Evolutionary conservation across 208 protist species (phyloP), one percentile per base, ranked within the genome.

Genomic region (Acanthamoeba royreba): DNA sequence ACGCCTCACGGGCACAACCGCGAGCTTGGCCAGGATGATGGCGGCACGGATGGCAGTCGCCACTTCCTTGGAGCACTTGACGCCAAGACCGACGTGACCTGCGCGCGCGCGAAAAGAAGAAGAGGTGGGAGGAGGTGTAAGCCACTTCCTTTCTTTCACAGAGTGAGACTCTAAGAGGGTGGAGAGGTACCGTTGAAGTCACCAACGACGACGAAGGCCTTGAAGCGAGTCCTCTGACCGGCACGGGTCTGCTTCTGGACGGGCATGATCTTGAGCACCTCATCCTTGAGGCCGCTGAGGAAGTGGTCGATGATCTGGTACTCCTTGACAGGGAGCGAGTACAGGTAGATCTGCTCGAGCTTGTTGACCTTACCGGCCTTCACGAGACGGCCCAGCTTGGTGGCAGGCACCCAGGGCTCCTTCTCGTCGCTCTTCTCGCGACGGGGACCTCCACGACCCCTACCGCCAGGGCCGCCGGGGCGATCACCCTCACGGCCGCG

Each of bases 251-350:
- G 99, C 98, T 99, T 99, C 98, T 99, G 99, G 63, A 99, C 99
- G 92, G 99, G 98, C 96, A 98, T 98, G 95, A 99, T 99, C 96
- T 99, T 99, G 98, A 99, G 99, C 91, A 99, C 99, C 90, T 99
- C 98, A 92, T 99, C 98, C 95, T 98, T 98, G 31, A 99, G 97
- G 40, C 63, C 94, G 42, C 95, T 40, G 88, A 99, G 97, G 97
- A 99, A 99, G 83, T 98, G 93, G 94, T 99, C 99, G 92, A 99
- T 97, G 96, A 99, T 99, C 98, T 99, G 98, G 96, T 98, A 97
- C 97, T 99, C 99, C 98, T 99, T 99, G 98, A 99, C 99, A 96
- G 99, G 99, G 77, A 99, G 97, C 66, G 99, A 99, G 98, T 99
- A 99, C 53, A 99, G 96, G 97, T 99, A 99, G 96, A 99, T 99